Percentiles rank a stretch among this genome's conserved stretches.
Conservation (phyloP, 371 early-diverging fungal genomes). For the Mortierella sp. region DNA sequence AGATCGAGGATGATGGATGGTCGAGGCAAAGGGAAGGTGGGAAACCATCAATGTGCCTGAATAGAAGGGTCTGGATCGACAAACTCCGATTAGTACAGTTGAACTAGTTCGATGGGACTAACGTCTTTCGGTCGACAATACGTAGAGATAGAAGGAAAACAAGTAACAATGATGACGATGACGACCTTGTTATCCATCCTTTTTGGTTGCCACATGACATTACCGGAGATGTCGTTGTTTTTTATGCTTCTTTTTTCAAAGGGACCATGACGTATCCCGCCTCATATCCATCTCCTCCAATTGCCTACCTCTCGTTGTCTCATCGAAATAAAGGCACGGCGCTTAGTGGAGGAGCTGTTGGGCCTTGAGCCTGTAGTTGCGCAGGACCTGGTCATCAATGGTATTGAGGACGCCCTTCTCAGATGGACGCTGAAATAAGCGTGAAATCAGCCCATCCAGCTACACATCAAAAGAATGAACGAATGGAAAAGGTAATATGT, state of each 20-base stretch:
- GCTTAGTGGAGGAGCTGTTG: constrained; percentile 22
- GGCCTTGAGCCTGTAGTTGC: constrained; percentile 26
- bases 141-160: constrained; percentile 22
- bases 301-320: background rate
- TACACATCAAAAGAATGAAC: background rate
- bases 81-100: too few species aligned
- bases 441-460: constrained; percentile 38
- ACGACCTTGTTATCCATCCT: background rate
- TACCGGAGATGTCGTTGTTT: too few species aligned
- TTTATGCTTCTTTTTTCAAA: background rate
- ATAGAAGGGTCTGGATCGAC: too few species aligned
- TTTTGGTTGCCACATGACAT: too few species aligned
- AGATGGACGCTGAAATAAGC: constrained; percentile 25
- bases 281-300: too few species aligned
- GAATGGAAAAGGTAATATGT: background rate
- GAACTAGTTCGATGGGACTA: background rate
- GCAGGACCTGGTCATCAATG: constrained; percentile 24
- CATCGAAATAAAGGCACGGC: background rate
- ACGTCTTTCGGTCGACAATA: background rate
- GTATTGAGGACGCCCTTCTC: constrained; percentile 30
- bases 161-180: constrained; percentile 26
- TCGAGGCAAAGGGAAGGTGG: too few species aligned
- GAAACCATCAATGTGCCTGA: too few species aligned
- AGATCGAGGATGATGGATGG: too few species aligned
- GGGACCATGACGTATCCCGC: background rate